These are phyloP conservation scores for Geranium rotundifolium DNA, from an alignment of 345 rosid genomes.

Conservation along the genomic window DNA sequence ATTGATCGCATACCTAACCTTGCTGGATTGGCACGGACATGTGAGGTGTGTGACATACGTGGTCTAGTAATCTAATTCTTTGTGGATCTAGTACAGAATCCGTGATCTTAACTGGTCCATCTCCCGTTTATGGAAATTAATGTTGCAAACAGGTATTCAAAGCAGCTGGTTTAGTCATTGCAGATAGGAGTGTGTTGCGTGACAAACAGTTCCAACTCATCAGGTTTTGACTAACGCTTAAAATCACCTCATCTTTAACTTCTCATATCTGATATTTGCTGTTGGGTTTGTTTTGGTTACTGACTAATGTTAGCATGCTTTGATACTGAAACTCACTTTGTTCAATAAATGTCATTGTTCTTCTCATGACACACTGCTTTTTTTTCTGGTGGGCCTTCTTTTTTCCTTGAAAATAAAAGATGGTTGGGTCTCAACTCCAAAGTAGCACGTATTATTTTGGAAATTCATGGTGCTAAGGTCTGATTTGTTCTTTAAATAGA, in stretches of 20 bases:
- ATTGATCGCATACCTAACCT: conserved; percentile 92
- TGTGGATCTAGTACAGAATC: not conserved
- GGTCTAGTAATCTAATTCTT: not conserved
- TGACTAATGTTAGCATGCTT: not conserved
- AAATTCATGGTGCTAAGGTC: too few relatives aligned
- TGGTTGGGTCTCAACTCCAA: too few relatives aligned
- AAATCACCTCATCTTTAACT: not conserved
- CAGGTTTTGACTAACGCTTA: conserved; percentile 37
- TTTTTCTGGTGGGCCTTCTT: not conserved
- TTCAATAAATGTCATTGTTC: not conserved
- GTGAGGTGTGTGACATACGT: conserved; percentile 47
- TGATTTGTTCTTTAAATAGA: too few relatives aligned
- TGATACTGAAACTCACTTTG: not conserved
- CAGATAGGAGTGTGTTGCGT: conserved; percentile 49
- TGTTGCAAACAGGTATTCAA: conserved; percentile 55
- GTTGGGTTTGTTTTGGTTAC: not conserved
- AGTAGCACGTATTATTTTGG: not conserved
- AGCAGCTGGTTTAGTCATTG: conserved; percentile 66
- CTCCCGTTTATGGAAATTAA: conserved; percentile 4
- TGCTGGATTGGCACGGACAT: conserved; percentile 90
- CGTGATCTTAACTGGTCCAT: too few relatives aligned
- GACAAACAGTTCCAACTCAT: conserved; percentile 95
- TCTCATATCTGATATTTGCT: not conserved
- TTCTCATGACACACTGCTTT: not conserved
- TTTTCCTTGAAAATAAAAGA: not conserved